phyloP scores from a whole-genome alignment of 164 flowering plant species.

The Aristolochia californica region DNA sequence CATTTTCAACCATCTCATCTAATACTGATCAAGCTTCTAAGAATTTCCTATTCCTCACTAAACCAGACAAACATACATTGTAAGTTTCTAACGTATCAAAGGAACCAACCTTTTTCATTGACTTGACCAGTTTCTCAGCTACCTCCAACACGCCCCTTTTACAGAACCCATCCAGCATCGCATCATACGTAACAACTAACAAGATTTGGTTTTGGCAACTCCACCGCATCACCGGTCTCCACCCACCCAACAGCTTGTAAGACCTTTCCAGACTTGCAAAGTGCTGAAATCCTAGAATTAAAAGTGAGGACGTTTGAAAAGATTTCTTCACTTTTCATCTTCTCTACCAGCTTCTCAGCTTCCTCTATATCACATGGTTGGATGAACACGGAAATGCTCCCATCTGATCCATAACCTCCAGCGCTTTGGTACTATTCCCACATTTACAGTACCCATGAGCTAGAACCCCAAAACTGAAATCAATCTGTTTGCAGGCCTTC shows the following conservation, averaged over 20 bases:
- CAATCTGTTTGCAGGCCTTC: slow-evolving; percentile 72
- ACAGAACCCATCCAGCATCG: slow-evolving; percentile 72
- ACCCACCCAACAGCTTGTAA: slow-evolving; percentile 79
- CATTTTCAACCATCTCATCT: slow-evolving; percentile 54
- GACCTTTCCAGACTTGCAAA: slow-evolving; percentile 62
- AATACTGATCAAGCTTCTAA: slow-evolving; percentile 50
- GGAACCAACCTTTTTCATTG: slow-evolving; percentile 40
- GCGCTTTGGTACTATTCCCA: slow-evolving; percentile 30
- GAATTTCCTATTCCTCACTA: slow-evolving; percentile 58
- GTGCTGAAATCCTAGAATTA: slow-evolving; percentile 80
- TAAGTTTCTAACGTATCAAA: slow-evolving; percentile 46
- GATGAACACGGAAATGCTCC: slow-evolving; percentile 32
- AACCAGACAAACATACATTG: slow-evolving; percentile 69
- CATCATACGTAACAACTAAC: slow-evolving; percentile 56
- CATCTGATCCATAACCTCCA: slow-evolving; percentile 58
- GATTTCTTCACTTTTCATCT: slow-evolving; percentile 55
- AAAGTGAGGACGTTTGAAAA: slow-evolving; percentile 80
- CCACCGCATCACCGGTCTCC: slow-evolving; percentile 53
- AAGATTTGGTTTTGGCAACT: slow-evolving; percentile 63
- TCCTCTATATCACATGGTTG: slow-evolving; percentile 60
- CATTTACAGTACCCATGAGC: slow-evolving; percentile 69
- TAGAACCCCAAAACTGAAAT: slow-evolving; percentile 73
- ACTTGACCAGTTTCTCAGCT: slow-evolving; percentile 44
- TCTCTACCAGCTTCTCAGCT: slow-evolving; percentile 74
- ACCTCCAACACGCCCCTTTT: slow-evolving; percentile 64